These are phyloP conservation scores for Fusarium papillatum DNA, from an alignment of 2,329 filamentous ascomycete species.

Conservation along the genomic window DNA sequence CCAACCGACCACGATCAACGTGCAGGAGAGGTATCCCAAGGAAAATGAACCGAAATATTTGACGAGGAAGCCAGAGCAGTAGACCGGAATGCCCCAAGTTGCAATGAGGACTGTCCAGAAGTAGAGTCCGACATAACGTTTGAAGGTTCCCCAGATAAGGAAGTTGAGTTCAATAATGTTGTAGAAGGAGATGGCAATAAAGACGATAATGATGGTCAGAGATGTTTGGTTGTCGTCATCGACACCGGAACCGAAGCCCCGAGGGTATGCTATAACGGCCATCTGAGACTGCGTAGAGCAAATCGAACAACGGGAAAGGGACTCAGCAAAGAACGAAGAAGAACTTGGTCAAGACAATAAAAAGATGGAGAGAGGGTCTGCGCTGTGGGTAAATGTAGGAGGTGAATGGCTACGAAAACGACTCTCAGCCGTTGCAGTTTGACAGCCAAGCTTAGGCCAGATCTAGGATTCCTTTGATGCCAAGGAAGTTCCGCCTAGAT, in stretches of 20 bases:
- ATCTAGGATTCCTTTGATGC: background rate
- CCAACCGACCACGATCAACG: constrained; percentile 46
- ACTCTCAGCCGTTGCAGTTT: background rate
- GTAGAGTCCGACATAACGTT: constrained; percentile 51
- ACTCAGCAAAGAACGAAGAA: background rate
- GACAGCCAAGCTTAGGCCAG: background rate
- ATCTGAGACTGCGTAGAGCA: background rate
- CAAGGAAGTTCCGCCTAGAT: background rate
- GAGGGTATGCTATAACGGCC: background rate
- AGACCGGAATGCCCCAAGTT: constrained; percentile 49
- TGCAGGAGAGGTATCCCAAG: constrained; percentile 37
- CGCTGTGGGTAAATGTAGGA: background rate
- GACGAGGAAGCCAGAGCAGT: constrained; percentile 60
- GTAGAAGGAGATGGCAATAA: constrained; percentile 49
- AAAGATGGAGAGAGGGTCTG: background rate
- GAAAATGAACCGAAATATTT: constrained; percentile 47
- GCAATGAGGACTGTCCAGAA: constrained; percentile 55
- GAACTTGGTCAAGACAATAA: background rate
- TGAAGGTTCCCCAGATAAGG: constrained; percentile 53
- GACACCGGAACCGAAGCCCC: constrained; percentile 41
- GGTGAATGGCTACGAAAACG: background rate
- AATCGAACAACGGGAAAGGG: background rate
- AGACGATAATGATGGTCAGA: constrained; percentile 45
- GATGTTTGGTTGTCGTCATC: constrained; percentile 28
- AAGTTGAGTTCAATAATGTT: constrained; percentile 52